A percentile compares a stretch with the other conserved stretches of the same genome.
Conservation (phyloP, 2,329 filamentous ascomycete species). For the Phoma sp. region DNA sequence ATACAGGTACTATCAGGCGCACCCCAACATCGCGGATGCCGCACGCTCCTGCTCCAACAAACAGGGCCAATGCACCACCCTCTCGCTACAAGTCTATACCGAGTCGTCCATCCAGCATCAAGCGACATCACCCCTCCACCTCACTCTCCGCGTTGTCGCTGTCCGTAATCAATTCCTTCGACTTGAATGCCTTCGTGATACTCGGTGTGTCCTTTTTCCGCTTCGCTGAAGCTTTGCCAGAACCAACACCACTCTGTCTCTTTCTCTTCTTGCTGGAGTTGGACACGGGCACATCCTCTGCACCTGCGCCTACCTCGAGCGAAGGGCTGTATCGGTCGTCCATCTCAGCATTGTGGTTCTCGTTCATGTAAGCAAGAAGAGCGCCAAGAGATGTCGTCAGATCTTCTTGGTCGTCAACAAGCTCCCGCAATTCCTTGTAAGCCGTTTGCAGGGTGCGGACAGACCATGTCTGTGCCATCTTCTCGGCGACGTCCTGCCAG, state of each 20-base stretch:
- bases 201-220: neutral
- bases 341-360: conserved; percentile 15
- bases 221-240: neutral
- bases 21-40: neutral
- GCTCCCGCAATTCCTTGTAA: conserved; percentile 20
- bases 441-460: conserved; percentile 32
- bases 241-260: conserved; percentile 4
- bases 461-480: conserved; percentile 20
- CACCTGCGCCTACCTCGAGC: neutral
- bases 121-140: neutral
- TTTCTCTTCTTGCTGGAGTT: conserved; percentile 15
- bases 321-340: conserved; percentile 23
- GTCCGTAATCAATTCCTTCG: conserved; percentile 14
- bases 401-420: conserved; percentile 11
- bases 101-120: neutral
- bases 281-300: neutral
- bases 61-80: neutral
- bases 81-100: too few relatives aligned
- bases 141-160: conserved; percentile 16
- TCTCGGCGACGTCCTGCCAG: conserved; percentile 34
- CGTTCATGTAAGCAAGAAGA: conserved; percentile 27
- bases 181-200: conserved; percentile 13
- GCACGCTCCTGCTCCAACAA: neutral
- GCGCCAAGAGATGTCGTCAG: conserved; percentile 24
- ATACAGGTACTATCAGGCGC: neutral